These are phyloP conservation scores for Trypanosoma caninum DNA, from an alignment of 208 protist genomes.

Conservation along the genomic window DNA sequence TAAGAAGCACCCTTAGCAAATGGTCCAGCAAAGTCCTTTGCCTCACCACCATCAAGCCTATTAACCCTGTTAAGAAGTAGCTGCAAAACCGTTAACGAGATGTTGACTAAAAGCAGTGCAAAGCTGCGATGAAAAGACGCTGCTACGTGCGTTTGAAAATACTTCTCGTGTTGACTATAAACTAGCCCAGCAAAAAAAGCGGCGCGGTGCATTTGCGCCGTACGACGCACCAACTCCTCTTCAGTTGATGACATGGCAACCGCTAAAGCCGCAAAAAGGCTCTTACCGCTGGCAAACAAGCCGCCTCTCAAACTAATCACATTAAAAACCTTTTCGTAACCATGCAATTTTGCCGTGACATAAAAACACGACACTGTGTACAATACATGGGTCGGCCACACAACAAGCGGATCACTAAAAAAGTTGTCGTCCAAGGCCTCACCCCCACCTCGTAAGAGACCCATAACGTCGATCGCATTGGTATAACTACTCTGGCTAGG, in stretches of 20 bases:
- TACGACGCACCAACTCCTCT: constrained; percentile 34
- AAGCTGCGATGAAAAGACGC: constrained; percentile 34
- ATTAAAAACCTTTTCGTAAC: constrained; percentile 37
- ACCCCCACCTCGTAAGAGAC: constrained; percentile 8
- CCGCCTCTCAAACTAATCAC: constrained; percentile 32
- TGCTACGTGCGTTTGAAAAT: constrained; percentile 28
- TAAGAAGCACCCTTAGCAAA: not conserved
- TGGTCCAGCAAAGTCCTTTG: not conserved
- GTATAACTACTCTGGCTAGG: constrained; percentile 3
- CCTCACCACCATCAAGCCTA: constrained; percentile 21
- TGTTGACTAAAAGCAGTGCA: constrained; percentile 67
- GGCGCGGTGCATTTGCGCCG: constrained; percentile 55
- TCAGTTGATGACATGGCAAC: constrained; percentile 61
- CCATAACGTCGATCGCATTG: constrained; percentile 11
- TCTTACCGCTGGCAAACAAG: constrained; percentile 59
- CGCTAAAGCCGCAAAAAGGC: constrained; percentile 61
- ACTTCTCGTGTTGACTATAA: constrained; percentile 32
- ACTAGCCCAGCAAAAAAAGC: constrained; percentile 62
- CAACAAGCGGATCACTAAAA: constrained; percentile 56
- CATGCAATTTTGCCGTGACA: constrained; percentile 44
- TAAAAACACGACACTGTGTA: constrained; percentile 69
- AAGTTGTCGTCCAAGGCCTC: constrained; percentile 34
- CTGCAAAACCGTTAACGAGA: constrained; percentile 52
- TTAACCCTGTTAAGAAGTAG: constrained; percentile 63
- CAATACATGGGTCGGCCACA: constrained; percentile 71